These are phyloP conservation scores for Puccinia triticina DNA, from an alignment of 1,284 basidiomycete species.

Conservation along the genomic window DNA sequence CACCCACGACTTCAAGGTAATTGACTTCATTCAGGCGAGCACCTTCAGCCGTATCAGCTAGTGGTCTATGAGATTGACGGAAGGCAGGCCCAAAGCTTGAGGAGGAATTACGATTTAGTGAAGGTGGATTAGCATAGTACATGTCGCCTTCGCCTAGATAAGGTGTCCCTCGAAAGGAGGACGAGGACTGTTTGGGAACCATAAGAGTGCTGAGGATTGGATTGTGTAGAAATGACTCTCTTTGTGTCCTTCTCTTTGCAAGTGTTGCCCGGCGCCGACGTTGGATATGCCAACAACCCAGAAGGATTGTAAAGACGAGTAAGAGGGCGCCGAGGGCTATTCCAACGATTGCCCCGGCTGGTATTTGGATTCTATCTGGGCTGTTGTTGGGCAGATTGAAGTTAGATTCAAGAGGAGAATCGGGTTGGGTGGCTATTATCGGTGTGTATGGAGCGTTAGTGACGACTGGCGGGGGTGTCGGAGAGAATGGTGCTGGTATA, in stretches of 20 bases:
- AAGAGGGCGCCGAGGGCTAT: constrained; percentile 6
- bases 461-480: not conserved
- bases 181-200: constrained; percentile 23
- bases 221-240: constrained; percentile 26
- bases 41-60: not conserved
- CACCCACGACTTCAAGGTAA: constrained; percentile 21
- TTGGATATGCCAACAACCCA: constrained; percentile 15
- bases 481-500: not conserved
- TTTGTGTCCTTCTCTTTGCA: constrained; percentile 14
- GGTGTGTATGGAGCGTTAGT: not conserved
- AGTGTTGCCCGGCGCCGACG: constrained; percentile 22
- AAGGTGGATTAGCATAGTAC: constrained; percentile 34
- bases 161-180: constrained; percentile 43
- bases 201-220: constrained; percentile 32
- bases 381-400: constrained; percentile 1
- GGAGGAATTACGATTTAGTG: not conserved
- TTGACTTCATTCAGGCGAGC: constrained; percentile 25
- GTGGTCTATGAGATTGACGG: not conserved
- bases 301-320: not conserved
- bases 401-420: not conserved
- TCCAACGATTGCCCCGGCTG: constrained; percentile 4
- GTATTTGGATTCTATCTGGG: not conserved
- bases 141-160: constrained; percentile 36
- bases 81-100: constrained; percentile 12
- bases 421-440: not conserved